phyloP scores from a whole-genome alignment of 768 basidiomycete species.

The Russula olivacea region DNA sequence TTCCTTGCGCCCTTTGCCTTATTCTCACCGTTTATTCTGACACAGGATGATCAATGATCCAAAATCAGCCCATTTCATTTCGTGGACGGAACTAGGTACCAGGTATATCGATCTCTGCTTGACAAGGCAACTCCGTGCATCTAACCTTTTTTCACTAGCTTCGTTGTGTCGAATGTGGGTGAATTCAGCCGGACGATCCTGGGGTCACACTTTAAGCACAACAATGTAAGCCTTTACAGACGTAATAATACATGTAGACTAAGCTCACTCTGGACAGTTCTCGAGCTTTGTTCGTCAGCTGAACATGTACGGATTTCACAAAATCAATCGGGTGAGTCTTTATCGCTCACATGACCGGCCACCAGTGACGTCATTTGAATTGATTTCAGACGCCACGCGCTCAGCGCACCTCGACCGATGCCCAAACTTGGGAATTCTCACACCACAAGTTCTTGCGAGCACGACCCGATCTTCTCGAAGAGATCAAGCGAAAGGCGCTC shows the following conservation, averaged over 20 bases:
- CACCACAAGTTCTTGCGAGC: slow-evolving; percentile 82
- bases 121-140: not conserved
- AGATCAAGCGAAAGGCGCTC: slow-evolving; percentile 80
- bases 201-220: slow-evolving; percentile 86
- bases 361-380: slow-evolving; percentile 4
- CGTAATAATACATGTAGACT: not conserved
- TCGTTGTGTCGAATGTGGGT: slow-evolving; percentile 81
- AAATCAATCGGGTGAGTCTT: slow-evolving; percentile 72
- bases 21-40: not conserved
- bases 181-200: slow-evolving; percentile 82
- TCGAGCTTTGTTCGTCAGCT: slow-evolving; percentile 91
- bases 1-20: not conserved
- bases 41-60: slow-evolving; percentile 80
- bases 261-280: slow-evolving; percentile 45
- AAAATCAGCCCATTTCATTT: slow-evolving; percentile 72
- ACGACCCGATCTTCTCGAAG: slow-evolving; percentile 73
- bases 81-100: slow-evolving; percentile 77
- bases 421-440: slow-evolving; percentile 86
- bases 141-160: slow-evolving; percentile 34
- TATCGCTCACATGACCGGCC: slow-evolving; percentile 7
- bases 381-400: slow-evolving; percentile 64
- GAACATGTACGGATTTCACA: slow-evolving; percentile 97
- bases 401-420: slow-evolving; percentile 71
- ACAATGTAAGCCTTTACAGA: slow-evolving; percentile 51
- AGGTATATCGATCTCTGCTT: slow-evolving; percentile 33